Percentiles rank a stretch among this genome's conserved stretches.
These are phyloP conservation scores for Apiospora kogelbergensis DNA, from an alignment of 2,329 filamentous ascomycete genomes.

Conservation along the genomic window DNA sequence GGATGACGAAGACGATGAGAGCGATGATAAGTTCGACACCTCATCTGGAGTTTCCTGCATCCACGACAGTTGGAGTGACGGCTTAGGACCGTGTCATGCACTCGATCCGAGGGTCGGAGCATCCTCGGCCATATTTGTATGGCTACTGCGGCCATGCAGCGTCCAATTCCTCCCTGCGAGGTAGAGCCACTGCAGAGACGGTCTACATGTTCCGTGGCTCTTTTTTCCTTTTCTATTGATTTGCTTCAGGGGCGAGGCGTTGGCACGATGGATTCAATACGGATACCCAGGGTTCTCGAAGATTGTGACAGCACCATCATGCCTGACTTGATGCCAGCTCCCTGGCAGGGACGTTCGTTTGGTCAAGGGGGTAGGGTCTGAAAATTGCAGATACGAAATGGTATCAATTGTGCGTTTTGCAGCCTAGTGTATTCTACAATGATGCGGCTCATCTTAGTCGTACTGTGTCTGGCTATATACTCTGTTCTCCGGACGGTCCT, in stretches of 20 bases:
- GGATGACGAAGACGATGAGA: conserved; percentile 29
- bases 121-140: not conserved
- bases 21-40: conserved; percentile 31
- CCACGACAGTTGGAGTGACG: conserved; percentile 22
- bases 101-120: too few species aligned
- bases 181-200: not conserved
- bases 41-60: conserved; percentile 31
- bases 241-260: not conserved
- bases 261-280: not conserved
- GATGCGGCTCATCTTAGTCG: not conserved
- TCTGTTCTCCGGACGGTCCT: too few species aligned
- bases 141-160: not conserved
- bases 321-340: not conserved
- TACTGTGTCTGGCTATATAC: not conserved
- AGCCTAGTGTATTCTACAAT: not conserved
- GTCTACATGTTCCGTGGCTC: not conserved
- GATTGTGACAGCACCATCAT: not conserved
- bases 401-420: not conserved
- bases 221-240: not conserved
- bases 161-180: not conserved
- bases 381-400: not conserved
- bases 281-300: not conserved
- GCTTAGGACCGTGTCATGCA: conserved; percentile 13
- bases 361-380: not conserved
- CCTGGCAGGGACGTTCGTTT: not conserved